Base-by-base conservation (phyloP, 306 rosid genomes). In the Lathyrus tuberosus region DNA sequence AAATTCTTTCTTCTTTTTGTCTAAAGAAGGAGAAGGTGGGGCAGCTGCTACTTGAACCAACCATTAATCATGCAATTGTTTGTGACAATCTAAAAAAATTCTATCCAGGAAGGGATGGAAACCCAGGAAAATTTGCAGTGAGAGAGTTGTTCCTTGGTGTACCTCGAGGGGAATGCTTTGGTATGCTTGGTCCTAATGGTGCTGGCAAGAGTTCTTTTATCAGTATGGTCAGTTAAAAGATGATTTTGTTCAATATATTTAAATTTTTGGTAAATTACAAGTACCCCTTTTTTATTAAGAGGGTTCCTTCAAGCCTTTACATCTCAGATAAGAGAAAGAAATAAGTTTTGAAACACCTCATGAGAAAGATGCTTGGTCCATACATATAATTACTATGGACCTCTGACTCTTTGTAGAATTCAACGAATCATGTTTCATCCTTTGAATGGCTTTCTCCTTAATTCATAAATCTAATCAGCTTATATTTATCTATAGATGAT, bases 121-220 rank as follows among this genome's bases (percentile, higher is more conserved):
- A 90, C 81, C 90, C 90, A 31, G 85, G 76, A 12, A 93, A 90
- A 72, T 72, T 77, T 70, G 96, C 98, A 1, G 98, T 93, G 56
- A 90, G 70, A 82, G 98, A 89, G 38, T 57, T 93, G 80, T 93
- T 89, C 70, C 96, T 93, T 79, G 89, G 87, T 59, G 78, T 93
- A 82, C 85, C 93, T 78, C 88, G 77, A 64, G 96, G 96, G 58
- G 91, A 93, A 73, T 93, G 98, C 81, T 88, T 93, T 64, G 98
- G 96, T 74, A 90, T 90, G 96, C 96, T 93, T 28, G 98, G 98
- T 57, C 96, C 96, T 15, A 93, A 93, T 48, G 98, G 98, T 52
- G 98, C 98, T 4, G 98, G 98, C 47, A 93, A 93, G 80, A 88
- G 96, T 73, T 90, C 98, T 79, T 93, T 90, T 84, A 90, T 92